Evolutionary conservation across 768 basidiomycete genomes (phyloP).

Genomic region (Serendipita indica): DNA sequence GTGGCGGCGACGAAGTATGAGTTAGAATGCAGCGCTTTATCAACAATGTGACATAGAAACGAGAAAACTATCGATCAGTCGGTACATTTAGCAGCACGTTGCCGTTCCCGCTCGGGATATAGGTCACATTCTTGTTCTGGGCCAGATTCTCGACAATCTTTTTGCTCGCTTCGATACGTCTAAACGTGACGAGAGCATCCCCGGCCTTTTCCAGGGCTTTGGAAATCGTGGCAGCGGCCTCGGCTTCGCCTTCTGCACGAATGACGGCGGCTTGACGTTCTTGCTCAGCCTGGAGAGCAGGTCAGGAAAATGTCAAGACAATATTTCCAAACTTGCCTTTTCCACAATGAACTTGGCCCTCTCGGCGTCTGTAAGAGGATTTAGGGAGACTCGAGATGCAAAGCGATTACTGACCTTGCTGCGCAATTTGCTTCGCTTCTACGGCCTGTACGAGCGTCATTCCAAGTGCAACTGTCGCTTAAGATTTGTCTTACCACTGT

Average conservation of each 20-base stretch:
- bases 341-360: slow-evolving; percentile 98
- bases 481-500: slow-evolving; percentile 36
- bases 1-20: background rate
- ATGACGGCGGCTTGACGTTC: slow-evolving; percentile 97
- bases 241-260: slow-evolving; percentile 95
- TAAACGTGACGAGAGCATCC: slow-evolving; percentile 85
- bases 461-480: background rate
- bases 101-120: slow-evolving; percentile 66
- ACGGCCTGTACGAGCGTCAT: slow-evolving; percentile 48
- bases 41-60: background rate
- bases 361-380: slow-evolving; percentile 61
- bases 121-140: slow-evolving; percentile 71
- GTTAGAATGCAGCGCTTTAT: background rate
- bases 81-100: slow-evolving; percentile 78
- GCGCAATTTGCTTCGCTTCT: slow-evolving; percentile 98
- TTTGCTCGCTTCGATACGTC: slow-evolving; percentile 96
- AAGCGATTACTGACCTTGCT: slow-evolving; percentile 53
- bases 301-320: background rate
- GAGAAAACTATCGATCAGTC: slow-evolving; percentile 30
- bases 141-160: slow-evolving; percentile 83
- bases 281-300: slow-evolving; percentile 70
- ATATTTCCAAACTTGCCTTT: slow-evolving; percentile 42
- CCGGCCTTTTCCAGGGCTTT: slow-evolving; percentile 84
- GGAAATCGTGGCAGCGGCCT: slow-evolving; percentile 89
- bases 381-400: slow-evolving; percentile 8